phyloP scores from a whole-genome alignment of 106 monocot species.

The Dendrobium catenatum region DNA sequence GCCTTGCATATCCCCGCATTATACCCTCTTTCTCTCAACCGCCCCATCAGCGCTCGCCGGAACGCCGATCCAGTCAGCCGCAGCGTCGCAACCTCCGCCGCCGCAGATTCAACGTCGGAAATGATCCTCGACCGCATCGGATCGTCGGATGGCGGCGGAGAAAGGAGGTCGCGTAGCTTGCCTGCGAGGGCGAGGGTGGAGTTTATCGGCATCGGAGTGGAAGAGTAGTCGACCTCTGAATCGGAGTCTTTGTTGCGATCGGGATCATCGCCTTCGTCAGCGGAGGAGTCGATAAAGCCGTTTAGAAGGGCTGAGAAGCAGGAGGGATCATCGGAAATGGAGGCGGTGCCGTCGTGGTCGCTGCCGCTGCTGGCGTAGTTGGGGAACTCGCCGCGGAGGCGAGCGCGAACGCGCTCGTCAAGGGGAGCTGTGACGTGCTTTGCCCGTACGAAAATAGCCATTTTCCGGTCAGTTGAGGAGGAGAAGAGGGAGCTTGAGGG shows the following conservation, averaged over 20 bases:
- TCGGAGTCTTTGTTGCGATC: background rate
- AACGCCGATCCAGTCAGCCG: background rate
- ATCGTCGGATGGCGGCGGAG: background rate
- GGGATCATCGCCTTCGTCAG: background rate
- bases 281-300: conserved; percentile 12
- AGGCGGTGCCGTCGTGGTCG: conserved; percentile 13
- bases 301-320: conserved; percentile 20
- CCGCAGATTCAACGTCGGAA: background rate
- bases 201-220: background rate
- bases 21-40: conserved; percentile 32
- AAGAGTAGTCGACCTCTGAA: background rate
- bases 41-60: conserved; percentile 31
- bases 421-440: conserved; percentile 38
- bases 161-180: conserved; percentile 8
- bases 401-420: conserved; percentile 21
- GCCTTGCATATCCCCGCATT: conserved; percentile 60
- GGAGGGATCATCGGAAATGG: background rate
- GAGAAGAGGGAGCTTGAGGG: background rate
- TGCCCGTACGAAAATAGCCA: conserved; percentile 22
- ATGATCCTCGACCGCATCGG: background rate
- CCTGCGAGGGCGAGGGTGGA: background rate
- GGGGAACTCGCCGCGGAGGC: conserved; percentile 14
- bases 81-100: background rate
- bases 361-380: conserved; percentile 13
- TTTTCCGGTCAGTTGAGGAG: background rate